Evolutionary conservation across 2,329 filamentous ascomycete species (phyloP), one percentile per base, ranked within the genome.

Genomic region (Botryotinia convoluta): DNA sequence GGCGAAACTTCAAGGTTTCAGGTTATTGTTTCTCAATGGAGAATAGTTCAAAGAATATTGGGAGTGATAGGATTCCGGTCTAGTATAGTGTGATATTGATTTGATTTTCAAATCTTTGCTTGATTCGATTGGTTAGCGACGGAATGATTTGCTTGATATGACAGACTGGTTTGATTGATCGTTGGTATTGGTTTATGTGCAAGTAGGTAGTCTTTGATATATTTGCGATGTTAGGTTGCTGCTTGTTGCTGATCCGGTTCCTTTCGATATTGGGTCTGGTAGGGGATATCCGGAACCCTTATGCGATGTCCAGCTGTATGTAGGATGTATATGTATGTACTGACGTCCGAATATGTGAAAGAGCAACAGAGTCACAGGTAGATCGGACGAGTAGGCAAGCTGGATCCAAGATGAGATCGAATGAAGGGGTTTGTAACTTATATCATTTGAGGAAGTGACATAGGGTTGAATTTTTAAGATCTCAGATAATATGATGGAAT

Each of bases 381-480:
- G 64, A 67, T 67, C 64, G 45, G 29, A 64, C 62, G 54, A 62
- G 42, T 29, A 37, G 57, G 16, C 29, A 45, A 4, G 51, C 51
- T n/a, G 54, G 42, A 62, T 69, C n/a, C 35, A 26, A 60, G 57
- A 61, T 69, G 51, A 57, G 39, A 71, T 71, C 26, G n/a, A 44
- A 44, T 10, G n/a, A 42, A 59, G 44, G 44, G 44, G 14, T 51
- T 51, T 67, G 45, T n/a, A 7, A 57, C 29, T 48, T 37, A 12
- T 67, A n/a, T 39, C 22, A 18, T 26, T 37, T 37, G 63, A 7
- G 16, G 26, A 26, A 51, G 63, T 48, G 45, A 65, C 35, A 61
- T 61, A 16, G 22, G 59, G 26, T 61, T 26, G 59, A n/a, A 18
- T 29, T 29, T 16, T 51, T n/a, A 4, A 57, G 51, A 57, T 57